A percentile compares a stretch with the other conserved stretches of the same genome.
Conservation (phyloP, 1,284 basidiomycete genomes). For the Peniophora sp. region DNA sequence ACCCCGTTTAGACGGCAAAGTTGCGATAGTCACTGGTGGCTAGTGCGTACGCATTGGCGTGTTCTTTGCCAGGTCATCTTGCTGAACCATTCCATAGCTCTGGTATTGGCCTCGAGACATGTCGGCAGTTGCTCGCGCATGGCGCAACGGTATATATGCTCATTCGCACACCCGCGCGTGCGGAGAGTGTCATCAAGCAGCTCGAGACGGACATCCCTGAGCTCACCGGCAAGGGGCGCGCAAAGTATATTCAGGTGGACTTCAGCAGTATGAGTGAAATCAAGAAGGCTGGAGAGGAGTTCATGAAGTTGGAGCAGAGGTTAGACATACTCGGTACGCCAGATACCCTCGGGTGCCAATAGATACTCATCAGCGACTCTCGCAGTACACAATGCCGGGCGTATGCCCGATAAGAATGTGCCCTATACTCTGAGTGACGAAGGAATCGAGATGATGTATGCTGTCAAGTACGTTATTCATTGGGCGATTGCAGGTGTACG, state of each 20-base stretch:
- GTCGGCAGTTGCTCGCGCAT: slow-evolving; percentile 9
- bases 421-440: no score
- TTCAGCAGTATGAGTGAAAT: not conserved
- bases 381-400: slow-evolving; percentile 6
- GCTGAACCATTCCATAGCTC: no score
- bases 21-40: no score
- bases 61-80: no score
- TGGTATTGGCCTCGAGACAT: slow-evolving; percentile 13
- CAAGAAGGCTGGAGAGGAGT: slow-evolving; percentile 6
- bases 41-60: no score
- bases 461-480: slow-evolving; percentile 2
- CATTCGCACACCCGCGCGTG: slow-evolving; percentile 9
- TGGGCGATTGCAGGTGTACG: no score
- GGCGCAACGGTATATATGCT: slow-evolving; percentile 15
- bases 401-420: slow-evolving; percentile 1
- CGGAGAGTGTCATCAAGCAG: slow-evolving; percentile 6
- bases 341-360: not conserved
- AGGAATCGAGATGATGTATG: slow-evolving; percentile 1
- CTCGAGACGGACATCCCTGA: not conserved
- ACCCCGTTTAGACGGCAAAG: no score
- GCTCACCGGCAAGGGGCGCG: not conserved
- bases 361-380: not conserved
- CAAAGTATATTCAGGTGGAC: slow-evolving; percentile 5
- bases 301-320: slow-evolving; percentile 5
- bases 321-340: slow-evolving; percentile 9